Percentiles rank a stretch among this genome's conserved stretches.
These are phyloP conservation scores for Cucurbitaria berberidis DNA, from an alignment of 2,329 filamentous ascomycete genomes.

Conservation along the genomic window DNA sequence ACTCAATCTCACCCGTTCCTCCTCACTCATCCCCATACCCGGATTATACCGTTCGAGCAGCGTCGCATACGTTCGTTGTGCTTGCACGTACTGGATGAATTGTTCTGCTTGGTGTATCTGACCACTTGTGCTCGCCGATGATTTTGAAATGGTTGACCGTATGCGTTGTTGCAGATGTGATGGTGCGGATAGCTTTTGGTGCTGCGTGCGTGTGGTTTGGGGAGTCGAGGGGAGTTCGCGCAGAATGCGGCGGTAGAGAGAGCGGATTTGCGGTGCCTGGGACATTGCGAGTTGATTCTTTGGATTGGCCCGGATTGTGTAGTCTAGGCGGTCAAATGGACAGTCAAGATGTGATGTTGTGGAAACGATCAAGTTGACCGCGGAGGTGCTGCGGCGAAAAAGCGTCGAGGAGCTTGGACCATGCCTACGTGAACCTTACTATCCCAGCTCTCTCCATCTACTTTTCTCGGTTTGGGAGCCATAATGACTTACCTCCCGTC, in stretches of 20 bases:
- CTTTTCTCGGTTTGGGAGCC: not conserved
- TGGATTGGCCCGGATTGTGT: not conserved
- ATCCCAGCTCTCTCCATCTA: not conserved
- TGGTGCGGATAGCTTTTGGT: slow-evolving; percentile 58
- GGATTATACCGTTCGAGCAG: slow-evolving; percentile 93
- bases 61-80: slow-evolving; percentile 83
- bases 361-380: slow-evolving; percentile 8
- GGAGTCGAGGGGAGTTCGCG: slow-evolving; percentile 83
- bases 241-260: slow-evolving; percentile 85
- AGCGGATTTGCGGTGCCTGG: slow-evolving; percentile 63
- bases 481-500: slow-evolving; percentile 19
- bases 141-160: slow-evolving; percentile 64
- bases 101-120: slow-evolving; percentile 70
- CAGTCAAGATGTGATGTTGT: not conserved
- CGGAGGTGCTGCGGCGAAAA: slow-evolving; percentile 41
- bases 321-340: not conserved
- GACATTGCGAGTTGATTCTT: slow-evolving; percentile 38
- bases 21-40: slow-evolving; percentile 84
- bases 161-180: slow-evolving; percentile 74
- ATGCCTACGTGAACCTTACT: slow-evolving; percentile 18
- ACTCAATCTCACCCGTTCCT: slow-evolving; percentile 81
- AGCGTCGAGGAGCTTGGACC: slow-evolving; percentile 31
- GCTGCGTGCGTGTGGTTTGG: slow-evolving; percentile 40
- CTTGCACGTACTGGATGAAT: slow-evolving; percentile 77
- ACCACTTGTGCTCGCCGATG: slow-evolving; percentile 5